phyloP scores from a whole-genome alignment of 1,139 yeast genomes.

The Scheffersomyces parashehatae region DNA sequence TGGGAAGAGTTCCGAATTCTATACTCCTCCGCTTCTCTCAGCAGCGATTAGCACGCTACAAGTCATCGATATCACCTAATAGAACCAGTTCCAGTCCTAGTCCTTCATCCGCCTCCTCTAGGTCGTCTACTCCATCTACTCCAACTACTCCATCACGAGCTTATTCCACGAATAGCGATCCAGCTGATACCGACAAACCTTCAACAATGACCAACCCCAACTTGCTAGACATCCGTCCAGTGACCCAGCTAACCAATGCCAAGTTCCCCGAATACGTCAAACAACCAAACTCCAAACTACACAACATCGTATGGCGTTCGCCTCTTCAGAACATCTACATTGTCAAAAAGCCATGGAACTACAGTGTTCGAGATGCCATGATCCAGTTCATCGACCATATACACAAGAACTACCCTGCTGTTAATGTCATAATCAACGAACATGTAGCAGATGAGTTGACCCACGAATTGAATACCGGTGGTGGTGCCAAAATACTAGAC shows the following conservation, averaged over 20 bases:
- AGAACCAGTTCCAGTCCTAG: not conserved
- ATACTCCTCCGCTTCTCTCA: not conserved
- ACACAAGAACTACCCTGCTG: conserved; percentile 59
- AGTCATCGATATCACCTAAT: not conserved
- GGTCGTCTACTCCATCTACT: too few relatives aligned
- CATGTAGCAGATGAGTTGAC: conserved; percentile 75
- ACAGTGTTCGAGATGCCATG: conserved; percentile 65
- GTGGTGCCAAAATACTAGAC: not conserved
- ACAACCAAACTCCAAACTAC: conserved; percentile 48
- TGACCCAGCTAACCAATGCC: conserved; percentile 9
- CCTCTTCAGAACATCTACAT: conserved; percentile 72
- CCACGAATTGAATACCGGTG: conserved; percentile 28
- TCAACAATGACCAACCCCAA: not conserved
- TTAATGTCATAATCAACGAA: conserved; percentile 74
- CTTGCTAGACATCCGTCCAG: conserved; percentile 7
- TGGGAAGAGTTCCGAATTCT: not conserved
- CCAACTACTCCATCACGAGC: too few relatives aligned
- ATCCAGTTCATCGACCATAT: conserved; percentile 59
- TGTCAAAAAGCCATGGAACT: conserved; percentile 83
- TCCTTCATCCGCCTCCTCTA: too few relatives aligned
- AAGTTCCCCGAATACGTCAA: conserved; percentile 41
- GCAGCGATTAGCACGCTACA: not conserved
- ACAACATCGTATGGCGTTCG: conserved; percentile 44
- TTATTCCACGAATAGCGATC: not conserved
- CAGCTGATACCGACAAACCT: not conserved